Evolutionary conservation across 805 yeast genomes (phyloP).

Genomic region (Yarrowia sp.): DNA sequence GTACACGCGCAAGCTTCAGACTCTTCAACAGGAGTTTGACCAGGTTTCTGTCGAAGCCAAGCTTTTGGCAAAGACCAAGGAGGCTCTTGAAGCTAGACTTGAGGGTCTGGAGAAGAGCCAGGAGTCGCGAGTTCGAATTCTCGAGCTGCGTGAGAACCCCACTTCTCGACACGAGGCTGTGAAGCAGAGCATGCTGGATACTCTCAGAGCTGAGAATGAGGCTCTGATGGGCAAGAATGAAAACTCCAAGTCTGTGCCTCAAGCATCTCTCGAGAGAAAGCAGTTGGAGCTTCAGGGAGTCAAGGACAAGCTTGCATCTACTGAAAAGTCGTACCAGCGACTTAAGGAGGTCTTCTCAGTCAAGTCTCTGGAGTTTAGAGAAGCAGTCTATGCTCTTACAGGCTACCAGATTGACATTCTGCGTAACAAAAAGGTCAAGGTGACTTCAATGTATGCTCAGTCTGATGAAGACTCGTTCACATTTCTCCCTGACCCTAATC

Average conservation of each 20-base stretch:
- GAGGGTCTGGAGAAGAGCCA: conserved; percentile 40
- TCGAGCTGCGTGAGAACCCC: conserved; percentile 74
- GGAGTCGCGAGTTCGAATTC: conserved; percentile 51
- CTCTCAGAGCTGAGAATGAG: conserved; percentile 64
- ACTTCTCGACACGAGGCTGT: conserved; percentile 65
- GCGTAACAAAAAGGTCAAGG: conserved; percentile 62
- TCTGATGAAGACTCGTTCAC: conserved; percentile 57
- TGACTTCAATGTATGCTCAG: conserved; percentile 56
- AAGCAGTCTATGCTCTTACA: conserved; percentile 67
- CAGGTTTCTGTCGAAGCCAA: conserved; percentile 37
- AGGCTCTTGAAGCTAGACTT: conserved; percentile 39
- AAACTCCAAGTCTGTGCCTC: conserved; percentile 55
- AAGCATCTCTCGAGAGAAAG: conserved; percentile 64
- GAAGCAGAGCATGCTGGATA: conserved; percentile 59
- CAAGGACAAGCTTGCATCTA: conserved; percentile 41
- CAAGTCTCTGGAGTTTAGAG: conserved; percentile 74
- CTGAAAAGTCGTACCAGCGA: conserved; percentile 44
- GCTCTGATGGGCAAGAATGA: conserved; percentile 54
- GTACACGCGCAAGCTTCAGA: conserved; percentile 23
- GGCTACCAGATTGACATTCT: conserved; percentile 78
- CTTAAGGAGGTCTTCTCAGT: conserved; percentile 63
- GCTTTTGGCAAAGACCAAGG: conserved; percentile 43
- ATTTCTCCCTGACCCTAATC: conserved; percentile 58
- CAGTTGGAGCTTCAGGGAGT: conserved; percentile 47
- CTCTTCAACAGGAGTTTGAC: conserved; percentile 25